Percentiles rank a stretch among this genome's conserved stretches.
Conservation (phyloP, 2,329 filamentous ascomycete species). For the Pseudogymnoascus sp. region DNA sequence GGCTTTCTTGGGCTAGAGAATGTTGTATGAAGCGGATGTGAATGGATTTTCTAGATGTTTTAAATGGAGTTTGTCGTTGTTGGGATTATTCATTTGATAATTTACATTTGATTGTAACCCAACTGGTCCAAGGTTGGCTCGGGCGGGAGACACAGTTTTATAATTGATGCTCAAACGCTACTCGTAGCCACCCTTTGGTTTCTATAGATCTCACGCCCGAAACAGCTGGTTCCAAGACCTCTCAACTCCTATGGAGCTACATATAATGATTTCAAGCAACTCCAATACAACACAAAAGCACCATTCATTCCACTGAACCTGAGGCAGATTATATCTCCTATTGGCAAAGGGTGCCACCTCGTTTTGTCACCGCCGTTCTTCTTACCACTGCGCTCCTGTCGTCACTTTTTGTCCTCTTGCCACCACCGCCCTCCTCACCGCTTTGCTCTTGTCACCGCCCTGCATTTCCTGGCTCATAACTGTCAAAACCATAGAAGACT, state of each 20-base stretch:
- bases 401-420: neutral
- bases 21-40: neutral
- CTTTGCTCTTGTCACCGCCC: neutral
- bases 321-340: no score
- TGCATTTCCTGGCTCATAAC: neutral
- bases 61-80: neutral
- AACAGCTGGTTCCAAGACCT: no score
- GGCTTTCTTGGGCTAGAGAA: neutral
- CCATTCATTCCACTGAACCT: no score
- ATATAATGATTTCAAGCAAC: no score
- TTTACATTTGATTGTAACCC: neutral
- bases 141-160: no score
- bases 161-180: no score
- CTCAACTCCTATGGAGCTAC: no score
- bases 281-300: no score
- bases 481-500: neutral
- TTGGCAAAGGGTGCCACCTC: neutral
- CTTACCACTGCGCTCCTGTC: neutral
- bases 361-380: neutral
- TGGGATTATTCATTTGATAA: neutral
- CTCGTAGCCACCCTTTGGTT: no score
- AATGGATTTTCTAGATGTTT: neutral
- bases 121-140: neutral
- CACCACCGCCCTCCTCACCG: neutral
- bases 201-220: no score